A percentile compares a stretch with the other conserved stretches of the same genome.
phyloP scores from a whole-genome alignment of 257 asterid genomes.

The Solanum paucissectum region DNA sequence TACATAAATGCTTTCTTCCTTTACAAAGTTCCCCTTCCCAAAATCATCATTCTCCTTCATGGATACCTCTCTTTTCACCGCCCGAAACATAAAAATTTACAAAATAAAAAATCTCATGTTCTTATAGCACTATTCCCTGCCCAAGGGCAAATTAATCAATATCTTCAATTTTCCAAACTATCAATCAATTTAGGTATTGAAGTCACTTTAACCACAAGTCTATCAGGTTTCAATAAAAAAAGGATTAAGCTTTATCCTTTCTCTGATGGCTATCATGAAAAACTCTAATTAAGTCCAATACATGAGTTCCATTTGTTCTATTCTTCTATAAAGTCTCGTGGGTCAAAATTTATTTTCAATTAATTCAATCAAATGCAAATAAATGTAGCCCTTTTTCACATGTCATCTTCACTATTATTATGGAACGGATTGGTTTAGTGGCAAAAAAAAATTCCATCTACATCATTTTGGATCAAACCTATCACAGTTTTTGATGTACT shows the following conservation, averaged over 20 bases:
- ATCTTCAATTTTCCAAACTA: neutral
- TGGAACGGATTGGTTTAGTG: neutral
- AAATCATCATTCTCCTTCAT: no score
- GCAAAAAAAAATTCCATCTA: neutral
- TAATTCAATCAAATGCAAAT: neutral
- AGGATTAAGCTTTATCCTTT: no score
- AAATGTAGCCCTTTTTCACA: neutral
- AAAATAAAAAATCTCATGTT: neutral
- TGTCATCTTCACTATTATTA: neutral
- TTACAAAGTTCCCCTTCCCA: no score
- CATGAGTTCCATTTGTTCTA: neutral
- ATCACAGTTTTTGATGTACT: slow-evolving; percentile 2
- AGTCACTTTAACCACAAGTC: neutral
- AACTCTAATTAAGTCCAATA: neutral
- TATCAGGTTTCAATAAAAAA: neutral
- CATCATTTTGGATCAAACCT: slow-evolving; percentile 6
- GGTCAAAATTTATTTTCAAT: neutral
- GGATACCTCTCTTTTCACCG: neutral
- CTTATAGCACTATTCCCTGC: slow-evolving; percentile 9
- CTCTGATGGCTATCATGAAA: no score
- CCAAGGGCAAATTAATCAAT: slow-evolving; percentile 14
- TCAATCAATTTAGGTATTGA: neutral
- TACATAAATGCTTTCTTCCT: no score
- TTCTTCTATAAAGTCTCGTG: neutral
- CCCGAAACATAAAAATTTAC: neutral